Evolutionary conservation across 306 rosid genomes (phyloP).

Genomic region (Prunus davidiana): DNA sequence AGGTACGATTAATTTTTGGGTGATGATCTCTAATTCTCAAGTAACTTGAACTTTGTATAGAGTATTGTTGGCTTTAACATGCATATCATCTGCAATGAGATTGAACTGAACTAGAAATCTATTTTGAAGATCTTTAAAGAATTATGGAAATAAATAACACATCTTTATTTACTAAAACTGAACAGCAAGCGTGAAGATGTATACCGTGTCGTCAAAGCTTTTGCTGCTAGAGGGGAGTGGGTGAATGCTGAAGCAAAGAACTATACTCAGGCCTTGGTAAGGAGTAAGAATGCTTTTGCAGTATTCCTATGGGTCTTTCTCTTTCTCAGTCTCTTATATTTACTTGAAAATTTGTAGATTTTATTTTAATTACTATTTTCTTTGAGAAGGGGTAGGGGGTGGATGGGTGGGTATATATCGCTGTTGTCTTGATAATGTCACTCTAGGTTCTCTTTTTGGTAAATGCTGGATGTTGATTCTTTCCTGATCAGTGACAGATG

Average conservation of each 20-base stretch:
- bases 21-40: slow-evolving; percentile 3
- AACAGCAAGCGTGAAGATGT: slow-evolving; percentile 88
- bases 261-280: slow-evolving; percentile 71
- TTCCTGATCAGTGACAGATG: slow-evolving; percentile 93
- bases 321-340: not conserved
- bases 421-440: not conserved
- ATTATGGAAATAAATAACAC: slow-evolving; percentile 26
- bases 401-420: not conserved
- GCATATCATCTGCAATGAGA: not conserved
- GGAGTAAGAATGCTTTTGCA: slow-evolving; percentile 16
- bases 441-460: not conserved
- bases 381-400: too few relatives aligned
- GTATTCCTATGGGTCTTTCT: not conserved
- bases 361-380: too few relatives aligned
- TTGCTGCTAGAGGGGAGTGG: slow-evolving; percentile 69
- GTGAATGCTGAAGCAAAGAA: slow-evolving; percentile 63
- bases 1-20: slow-evolving; percentile 43
- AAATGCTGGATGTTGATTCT: slow-evolving; percentile 61
- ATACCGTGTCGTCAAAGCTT: slow-evolving; percentile 72
- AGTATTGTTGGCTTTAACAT: not conserved
- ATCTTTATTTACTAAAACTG: slow-evolving; percentile 29
- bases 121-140: not conserved
- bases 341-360: not conserved
- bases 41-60: not conserved
- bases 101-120: not conserved